Evolutionary conservation across 1,139 yeast genomes (phyloP).

Genomic region (Kazachstania sp.): DNA sequence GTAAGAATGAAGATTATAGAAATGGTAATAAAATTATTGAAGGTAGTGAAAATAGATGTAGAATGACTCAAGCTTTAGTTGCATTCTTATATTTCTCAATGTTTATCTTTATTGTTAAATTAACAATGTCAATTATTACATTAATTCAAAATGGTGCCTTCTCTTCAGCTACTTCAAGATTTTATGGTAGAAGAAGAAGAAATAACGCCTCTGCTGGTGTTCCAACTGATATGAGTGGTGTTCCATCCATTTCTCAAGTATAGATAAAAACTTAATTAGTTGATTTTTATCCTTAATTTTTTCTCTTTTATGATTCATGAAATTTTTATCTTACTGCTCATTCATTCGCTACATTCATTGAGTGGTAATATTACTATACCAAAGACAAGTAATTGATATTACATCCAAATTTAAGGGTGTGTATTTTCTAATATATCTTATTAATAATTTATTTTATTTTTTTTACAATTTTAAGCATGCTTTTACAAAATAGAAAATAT

Average conservation of each 20-base stretch:
- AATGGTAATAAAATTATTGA: slow-evolving; percentile 59
- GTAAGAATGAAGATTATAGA: slow-evolving; percentile 59
- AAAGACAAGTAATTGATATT: no score
- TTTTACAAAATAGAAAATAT: no score
- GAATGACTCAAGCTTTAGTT: slow-evolving; percentile 86
- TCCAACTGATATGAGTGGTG: slow-evolving; percentile 54
- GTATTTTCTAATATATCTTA: no score
- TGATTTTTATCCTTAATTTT: no score
- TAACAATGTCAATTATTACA: slow-evolving; percentile 51
- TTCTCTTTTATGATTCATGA: no score
- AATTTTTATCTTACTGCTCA: no score
- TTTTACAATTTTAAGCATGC: no score
- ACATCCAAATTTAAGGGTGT: no score
- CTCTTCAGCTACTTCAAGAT: slow-evolving; percentile 34
- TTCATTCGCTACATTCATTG: no score
- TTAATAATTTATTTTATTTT: no score
- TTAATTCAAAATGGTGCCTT: slow-evolving; percentile 68
- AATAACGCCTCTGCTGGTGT: slow-evolving; percentile 59
- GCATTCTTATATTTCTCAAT: slow-evolving; percentile 88
- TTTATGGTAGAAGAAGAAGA: slow-evolving; percentile 33
- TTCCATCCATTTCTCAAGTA: slow-evolving; percentile 83
- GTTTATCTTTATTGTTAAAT: slow-evolving; percentile 63
- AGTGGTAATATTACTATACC: no score
- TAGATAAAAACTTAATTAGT: slow-evolving; percentile 23
- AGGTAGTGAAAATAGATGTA: slow-evolving; percentile 76